Base-by-base conservation (phyloP, 1,284 basidiomycete genomes). In the Vanrija humicola region DNA sequence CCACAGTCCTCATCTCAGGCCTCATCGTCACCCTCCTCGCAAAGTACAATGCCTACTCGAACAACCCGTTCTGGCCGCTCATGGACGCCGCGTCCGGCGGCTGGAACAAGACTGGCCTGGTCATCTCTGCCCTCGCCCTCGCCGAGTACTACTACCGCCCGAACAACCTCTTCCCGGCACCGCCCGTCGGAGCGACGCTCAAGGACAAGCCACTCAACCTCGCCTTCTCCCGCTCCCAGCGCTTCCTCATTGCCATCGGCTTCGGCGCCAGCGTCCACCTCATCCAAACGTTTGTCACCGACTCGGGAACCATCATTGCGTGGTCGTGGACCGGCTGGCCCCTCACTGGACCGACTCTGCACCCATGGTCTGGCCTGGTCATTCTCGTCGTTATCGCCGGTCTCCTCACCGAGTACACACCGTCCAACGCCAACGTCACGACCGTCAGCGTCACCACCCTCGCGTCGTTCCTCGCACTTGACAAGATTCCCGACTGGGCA, bases 261-360 rank as follows among this genome's bases (percentile, higher is more conserved):
- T 77, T 93, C 6, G 90, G 89, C 3, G 81, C 83, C 38, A 77
- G 90, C 29, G 75, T 93, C 16, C 92, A 89, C 77, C 82, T 84
- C 14, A 66, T 94, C 0, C 89, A 95, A 68, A 87, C 84, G 38
- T 81, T 91, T 54, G 78, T 90, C 43, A 84, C 85, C 6, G 92
- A 97, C 64, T 79, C 86, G 1, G 88, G 87, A 57, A 93, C 90
- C 0, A 81, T 94, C 52, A 83, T 95, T 58, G 85, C 89, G 2
- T 95, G 90, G 89, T 86, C 88, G 0, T 96, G 91, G 90, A 88
- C 88, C 0, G 93, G 93, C 2, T 95, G 87, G 64, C 89, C 93
- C 0, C 67, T 82, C 56, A 82, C 78, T 43, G 90, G 89, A 1
- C 91, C 90, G 1, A 75, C 86, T 9, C 86, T 90, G 3, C 84